These are phyloP conservation scores for Mycena haematopus DNA, from an alignment of 768 basidiomycete species.

Conservation along the genomic window DNA sequence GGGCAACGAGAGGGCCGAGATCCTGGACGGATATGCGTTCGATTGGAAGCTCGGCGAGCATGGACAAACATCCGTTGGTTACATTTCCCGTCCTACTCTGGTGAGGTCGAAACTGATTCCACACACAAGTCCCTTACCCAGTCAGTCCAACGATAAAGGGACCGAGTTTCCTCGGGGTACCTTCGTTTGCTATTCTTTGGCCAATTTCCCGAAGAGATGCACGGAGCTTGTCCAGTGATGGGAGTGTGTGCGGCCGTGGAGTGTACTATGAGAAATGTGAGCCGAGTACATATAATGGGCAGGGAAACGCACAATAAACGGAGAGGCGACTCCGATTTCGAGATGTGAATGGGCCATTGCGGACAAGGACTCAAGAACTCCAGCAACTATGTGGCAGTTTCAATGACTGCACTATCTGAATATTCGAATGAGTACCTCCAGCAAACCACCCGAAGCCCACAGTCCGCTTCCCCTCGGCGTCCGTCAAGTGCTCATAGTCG, in stretches of 20 bases:
- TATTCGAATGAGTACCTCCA: slow-evolving; percentile 63
- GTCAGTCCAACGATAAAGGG: slow-evolving; percentile 86
- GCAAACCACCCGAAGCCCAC: slow-evolving; percentile 95
- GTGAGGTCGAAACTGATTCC: not conserved
- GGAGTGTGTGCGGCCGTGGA: slow-evolving; percentile 79
- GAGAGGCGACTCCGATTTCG: slow-evolving; percentile 78
- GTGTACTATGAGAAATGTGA: slow-evolving; percentile 57
- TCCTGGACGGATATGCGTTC: slow-evolving; percentile 60
- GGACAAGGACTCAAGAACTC: slow-evolving; percentile 81
- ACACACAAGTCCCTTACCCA: slow-evolving; percentile 56
- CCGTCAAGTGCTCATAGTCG: slow-evolving; percentile 86
- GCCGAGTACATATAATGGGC: not conserved
- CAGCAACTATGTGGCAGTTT: slow-evolving; percentile 62
- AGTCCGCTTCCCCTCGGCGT: slow-evolving; percentile 67
- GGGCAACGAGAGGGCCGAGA: slow-evolving; percentile 59
- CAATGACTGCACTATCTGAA: slow-evolving; percentile 5
- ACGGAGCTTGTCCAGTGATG: slow-evolving; percentile 60
- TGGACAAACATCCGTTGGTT: slow-evolving; percentile 74
- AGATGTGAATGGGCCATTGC: slow-evolving; percentile 82
- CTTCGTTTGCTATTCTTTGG: slow-evolving; percentile 55
- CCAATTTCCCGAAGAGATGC: slow-evolving; percentile 64
- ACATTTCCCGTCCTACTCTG: slow-evolving; percentile 77
- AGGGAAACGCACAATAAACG: slow-evolving; percentile 69
- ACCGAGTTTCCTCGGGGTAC: slow-evolving; percentile 68
- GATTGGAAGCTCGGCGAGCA: slow-evolving; percentile 75